Evolutionary conservation across 164 flowering plant genomes (phyloP), one percentile per base, ranked within the genome.

Genomic region (Protea cynaroides): DNA sequence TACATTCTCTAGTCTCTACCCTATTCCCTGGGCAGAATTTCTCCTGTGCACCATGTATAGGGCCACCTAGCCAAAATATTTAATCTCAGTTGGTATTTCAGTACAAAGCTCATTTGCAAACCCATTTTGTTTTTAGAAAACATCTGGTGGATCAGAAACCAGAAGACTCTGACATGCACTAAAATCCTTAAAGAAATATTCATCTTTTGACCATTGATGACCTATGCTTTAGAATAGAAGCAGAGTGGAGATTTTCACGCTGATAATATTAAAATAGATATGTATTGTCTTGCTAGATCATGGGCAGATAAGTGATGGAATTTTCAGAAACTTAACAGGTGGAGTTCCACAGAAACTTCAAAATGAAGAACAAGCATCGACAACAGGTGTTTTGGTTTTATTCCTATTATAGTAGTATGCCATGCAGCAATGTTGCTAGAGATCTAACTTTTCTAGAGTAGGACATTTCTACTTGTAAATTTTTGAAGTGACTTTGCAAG

Each of bases 341-440:
- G 71, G 67, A 50, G 58, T 71, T 69, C 37, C 44, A 8, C 75
- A 68, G 66, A 69, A 63, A 40, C 57, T 59, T 69, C 66, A 56
- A 58, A 68, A 29, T 68, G 74, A 60, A 63, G 62, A 50, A 34
- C 67, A 70, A 25, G 44, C 66, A 52, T 54, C 71, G 21, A 62
- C 67, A 37, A 50, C 75, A 76, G 83, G 82, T 82, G 56, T 56
- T 46, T 34, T 55, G 44, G n/a, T 44, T 29, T 34, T 22, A 34
- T 58, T 66, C 14, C 36, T 51, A 37, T n/a, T n/a, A 46, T 50
- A 21, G 50, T 18, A 40, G 21, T n/a, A 17, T 40, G 1, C 8
- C 46, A 40, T 40, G 46, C 46, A 3, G 40, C 9, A 1, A 9
- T 40, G 46, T 40, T 40, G n/a, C 46, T 40, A 4, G 8, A 1